These are phyloP conservation scores for Paspalum vaginatum DNA, from an alignment of 176 grass and related monocot species.

Conservation along the genomic window DNA sequence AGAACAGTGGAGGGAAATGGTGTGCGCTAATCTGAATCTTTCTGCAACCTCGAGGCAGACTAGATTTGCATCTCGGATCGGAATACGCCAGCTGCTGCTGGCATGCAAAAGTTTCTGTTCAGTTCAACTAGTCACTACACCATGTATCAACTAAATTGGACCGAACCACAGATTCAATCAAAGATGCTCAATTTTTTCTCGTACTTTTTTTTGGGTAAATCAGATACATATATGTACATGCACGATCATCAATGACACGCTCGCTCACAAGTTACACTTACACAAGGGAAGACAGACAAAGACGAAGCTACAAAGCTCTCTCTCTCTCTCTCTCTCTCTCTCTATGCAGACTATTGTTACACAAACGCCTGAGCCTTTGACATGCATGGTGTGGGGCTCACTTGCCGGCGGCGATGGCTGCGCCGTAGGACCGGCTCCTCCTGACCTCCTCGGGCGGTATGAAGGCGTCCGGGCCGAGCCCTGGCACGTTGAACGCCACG, in stretches of 20 bases:
- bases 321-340: slow-evolving; percentile 34
- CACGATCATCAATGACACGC: background rate
- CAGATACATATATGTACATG: slow-evolving; percentile 49
- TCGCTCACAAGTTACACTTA: slow-evolving; percentile 1
- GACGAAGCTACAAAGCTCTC: slow-evolving; percentile 33
- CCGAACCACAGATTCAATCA: background rate
- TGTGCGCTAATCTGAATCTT: background rate
- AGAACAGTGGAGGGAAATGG: background rate
- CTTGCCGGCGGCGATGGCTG: slow-evolving; percentile 51
- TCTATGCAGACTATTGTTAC: slow-evolving; percentile 30
- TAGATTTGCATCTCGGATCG: background rate
- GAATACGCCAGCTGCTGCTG: background rate
- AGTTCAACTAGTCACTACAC: background rate
- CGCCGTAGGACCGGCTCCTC: slow-evolving; percentile 66
- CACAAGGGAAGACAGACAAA: slow-evolving; percentile 19
- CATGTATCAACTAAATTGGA: background rate
- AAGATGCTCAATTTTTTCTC: background rate
- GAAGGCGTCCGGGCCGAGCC: slow-evolving; percentile 79
- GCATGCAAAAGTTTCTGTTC: background rate
- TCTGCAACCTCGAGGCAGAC: background rate
- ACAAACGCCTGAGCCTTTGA: background rate
- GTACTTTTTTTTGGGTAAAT: slow-evolving; percentile 19
- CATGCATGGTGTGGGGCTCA: background rate
- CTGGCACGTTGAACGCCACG: slow-evolving; percentile 86
- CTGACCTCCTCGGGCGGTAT: slow-evolving; percentile 91